Evolutionary conservation across 164 flowering plant genomes (phyloP).

Genomic region (Amborella trichopoda): DNA sequence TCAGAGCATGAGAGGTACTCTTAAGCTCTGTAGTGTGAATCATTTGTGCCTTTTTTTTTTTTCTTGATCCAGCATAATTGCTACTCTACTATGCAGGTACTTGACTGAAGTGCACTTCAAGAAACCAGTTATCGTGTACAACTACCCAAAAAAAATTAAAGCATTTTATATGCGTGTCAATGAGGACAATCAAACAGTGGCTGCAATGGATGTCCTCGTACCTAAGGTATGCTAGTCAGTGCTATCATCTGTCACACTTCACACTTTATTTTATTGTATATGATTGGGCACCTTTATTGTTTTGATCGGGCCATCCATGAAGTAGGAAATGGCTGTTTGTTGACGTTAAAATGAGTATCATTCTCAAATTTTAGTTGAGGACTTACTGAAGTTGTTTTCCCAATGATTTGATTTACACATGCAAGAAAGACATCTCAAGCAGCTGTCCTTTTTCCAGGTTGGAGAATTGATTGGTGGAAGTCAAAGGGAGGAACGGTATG

Average conservation of each 20-base stretch:
- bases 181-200: slow-evolving; percentile 77
- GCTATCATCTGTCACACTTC: too few relatives aligned
- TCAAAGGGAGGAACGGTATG: slow-evolving; percentile 88
- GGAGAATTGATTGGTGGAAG: slow-evolving; percentile 94
- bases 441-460: slow-evolving; percentile 37
- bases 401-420: too few relatives aligned
- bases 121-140: slow-evolving; percentile 87
- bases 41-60: neutral
- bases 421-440: too few relatives aligned
- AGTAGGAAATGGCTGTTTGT: too few relatives aligned
- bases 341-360: too few relatives aligned
- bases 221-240: slow-evolving; percentile 60
- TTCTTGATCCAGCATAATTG: too few relatives aligned
- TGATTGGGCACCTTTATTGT: too few relatives aligned
- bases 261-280: too few relatives aligned
- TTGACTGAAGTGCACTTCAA: slow-evolving; percentile 76
- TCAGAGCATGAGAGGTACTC: slow-evolving; percentile 94
- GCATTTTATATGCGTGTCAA: slow-evolving; percentile 97
- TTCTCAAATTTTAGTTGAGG: too few relatives aligned
- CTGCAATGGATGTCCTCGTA: slow-evolving; percentile 99
- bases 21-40: neutral
- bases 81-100: slow-evolving; percentile 35
- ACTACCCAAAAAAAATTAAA: slow-evolving; percentile 87
- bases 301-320: too few relatives aligned
- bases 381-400: too few relatives aligned